A percentile compares a stretch with the other conserved stretches of the same genome.
phyloP scores from a whole-genome alignment of 176 grass and related monocot species.

The Stipa capillata region DNA sequence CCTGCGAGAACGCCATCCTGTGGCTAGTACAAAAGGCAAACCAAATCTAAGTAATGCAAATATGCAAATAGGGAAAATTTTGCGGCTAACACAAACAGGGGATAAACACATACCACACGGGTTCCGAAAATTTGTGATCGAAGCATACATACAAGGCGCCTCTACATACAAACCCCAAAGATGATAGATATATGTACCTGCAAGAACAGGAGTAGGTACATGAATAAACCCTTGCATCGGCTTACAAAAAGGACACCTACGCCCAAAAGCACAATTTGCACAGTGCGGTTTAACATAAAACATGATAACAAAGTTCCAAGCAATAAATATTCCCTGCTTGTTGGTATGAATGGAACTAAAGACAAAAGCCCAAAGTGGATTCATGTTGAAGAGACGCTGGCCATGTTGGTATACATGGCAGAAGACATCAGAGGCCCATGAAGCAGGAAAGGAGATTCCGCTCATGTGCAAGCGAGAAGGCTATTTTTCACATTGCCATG shows the following conservation, averaged over 20 bases:
- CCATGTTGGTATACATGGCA: neutral
- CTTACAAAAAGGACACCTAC: neutral
- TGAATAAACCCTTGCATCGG: constrained; percentile 28
- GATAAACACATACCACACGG: constrained; percentile 50
- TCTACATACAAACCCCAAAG: constrained; percentile 4
- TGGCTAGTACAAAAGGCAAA: neutral
- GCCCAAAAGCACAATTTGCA: neutral
- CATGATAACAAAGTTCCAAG: neutral
- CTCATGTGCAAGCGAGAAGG: neutral
- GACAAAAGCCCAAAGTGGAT: neutral
- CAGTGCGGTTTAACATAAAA: neutral
- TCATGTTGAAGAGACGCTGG: neutral
- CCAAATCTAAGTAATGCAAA: neutral
- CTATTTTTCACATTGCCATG: neutral
- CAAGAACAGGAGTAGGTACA: constrained; percentile 39
- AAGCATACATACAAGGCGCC: neutral
- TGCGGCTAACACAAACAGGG: constrained; percentile 2
- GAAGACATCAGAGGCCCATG: neutral
- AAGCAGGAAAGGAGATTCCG: neutral
- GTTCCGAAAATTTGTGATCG: neutral
- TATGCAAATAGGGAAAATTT: neutral
- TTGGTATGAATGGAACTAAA: neutral
- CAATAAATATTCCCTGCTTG: neutral
- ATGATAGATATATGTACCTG: constrained; percentile 25
- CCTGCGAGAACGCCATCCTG: neutral